Percentiles rank a stretch among this genome's conserved stretches.
These are phyloP conservation scores for Mucor saturninus DNA, from an alignment of 371 early-diverging fungal genomes.

Conservation along the genomic window DNA sequence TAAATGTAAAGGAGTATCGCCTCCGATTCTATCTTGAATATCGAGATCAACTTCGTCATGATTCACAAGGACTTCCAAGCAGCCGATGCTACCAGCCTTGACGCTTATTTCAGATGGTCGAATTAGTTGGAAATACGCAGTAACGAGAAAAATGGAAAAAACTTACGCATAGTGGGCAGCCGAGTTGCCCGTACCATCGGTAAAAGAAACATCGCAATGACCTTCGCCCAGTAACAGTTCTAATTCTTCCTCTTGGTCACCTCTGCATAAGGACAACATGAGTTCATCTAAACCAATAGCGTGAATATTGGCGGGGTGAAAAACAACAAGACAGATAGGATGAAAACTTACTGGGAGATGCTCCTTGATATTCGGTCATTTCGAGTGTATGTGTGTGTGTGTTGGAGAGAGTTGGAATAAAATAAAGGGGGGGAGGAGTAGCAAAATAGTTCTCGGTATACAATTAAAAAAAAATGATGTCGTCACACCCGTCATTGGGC, in stretches of 20 bases:
- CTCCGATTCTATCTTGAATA: constrained; percentile 57
- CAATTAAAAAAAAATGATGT: background rate
- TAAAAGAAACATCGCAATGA: constrained; percentile 56
- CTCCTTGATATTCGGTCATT: constrained; percentile 19
- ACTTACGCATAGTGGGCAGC: constrained; percentile 76
- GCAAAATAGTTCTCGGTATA: background rate
- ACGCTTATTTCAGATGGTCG: constrained; percentile 39
- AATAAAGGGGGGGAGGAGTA: too few species aligned
- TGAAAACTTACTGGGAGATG: constrained; percentile 9
- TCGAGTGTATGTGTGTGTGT: too few species aligned
- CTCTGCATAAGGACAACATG: constrained; percentile 58
- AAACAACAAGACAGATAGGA: too few species aligned
- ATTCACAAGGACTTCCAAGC: constrained; percentile 60
- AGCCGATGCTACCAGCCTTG: constrained; percentile 59
- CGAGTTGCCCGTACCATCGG: constrained; percentile 67
- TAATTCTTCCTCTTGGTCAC: constrained; percentile 60
- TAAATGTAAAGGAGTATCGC: constrained; percentile 70
- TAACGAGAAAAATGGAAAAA: too few species aligned
- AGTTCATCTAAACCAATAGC: constrained; percentile 48
- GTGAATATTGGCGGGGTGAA: too few species aligned
- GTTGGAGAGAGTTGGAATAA: too few species aligned
- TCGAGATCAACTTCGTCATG: constrained; percentile 61
- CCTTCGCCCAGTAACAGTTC: constrained; percentile 37
- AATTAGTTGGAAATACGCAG: too few species aligned
- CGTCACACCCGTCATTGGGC: too few species aligned